These are phyloP conservation scores for Verticillium albo-atrum DNA, from an alignment of 2,329 filamentous ascomycete species.

Conservation along the genomic window DNA sequence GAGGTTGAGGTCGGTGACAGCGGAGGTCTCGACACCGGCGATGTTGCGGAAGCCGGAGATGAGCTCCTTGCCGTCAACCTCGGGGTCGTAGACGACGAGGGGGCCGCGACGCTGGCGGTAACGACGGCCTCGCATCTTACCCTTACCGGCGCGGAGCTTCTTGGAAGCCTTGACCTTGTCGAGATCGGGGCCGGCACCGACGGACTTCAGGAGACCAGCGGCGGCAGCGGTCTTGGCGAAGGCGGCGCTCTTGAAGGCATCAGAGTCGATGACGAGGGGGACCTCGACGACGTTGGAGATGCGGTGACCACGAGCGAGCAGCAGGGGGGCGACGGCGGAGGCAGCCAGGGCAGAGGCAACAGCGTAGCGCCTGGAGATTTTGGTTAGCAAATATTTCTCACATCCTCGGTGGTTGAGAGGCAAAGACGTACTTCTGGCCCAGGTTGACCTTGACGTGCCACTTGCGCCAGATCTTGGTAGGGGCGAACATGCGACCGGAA, in stretches of 20 bases:
- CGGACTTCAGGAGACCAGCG: slow-evolving; percentile 79
- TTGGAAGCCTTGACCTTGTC: slow-evolving; percentile 95
- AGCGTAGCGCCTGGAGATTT: slow-evolving; percentile 78
- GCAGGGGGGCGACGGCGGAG: slow-evolving; percentile 89
- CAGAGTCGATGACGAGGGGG: slow-evolving; percentile 91
- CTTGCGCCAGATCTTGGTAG: slow-evolving; percentile 99
- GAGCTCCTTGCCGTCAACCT: slow-evolving; percentile 91
- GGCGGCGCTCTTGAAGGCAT: slow-evolving; percentile 74
- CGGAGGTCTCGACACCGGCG: slow-evolving; percentile 92
- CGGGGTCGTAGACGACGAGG: slow-evolving; percentile 95
- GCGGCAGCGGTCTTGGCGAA: slow-evolving; percentile 87
- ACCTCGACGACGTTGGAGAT: slow-evolving; percentile 91
- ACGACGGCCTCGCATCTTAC: slow-evolving; percentile 94
- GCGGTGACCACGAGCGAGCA: slow-evolving; percentile 96
- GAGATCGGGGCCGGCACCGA: slow-evolving; percentile 86
- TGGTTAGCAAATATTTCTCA: slow-evolving; percentile 1
- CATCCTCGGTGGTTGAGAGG: not conserved
- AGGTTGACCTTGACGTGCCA: slow-evolving; percentile 99
- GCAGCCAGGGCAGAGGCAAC: slow-evolving; percentile 96
- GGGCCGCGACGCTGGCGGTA: slow-evolving; percentile 97
- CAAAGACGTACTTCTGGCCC: slow-evolving; percentile 76
- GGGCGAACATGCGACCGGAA: slow-evolving; percentile 99
- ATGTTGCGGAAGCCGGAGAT: slow-evolving; percentile 97
- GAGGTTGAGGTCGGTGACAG: slow-evolving; percentile 93
- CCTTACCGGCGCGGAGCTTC: slow-evolving; percentile 98